Base-by-base conservation (phyloP, 2,329 filamentous ascomycete genomes). In the Didymella arachidicola region DNA sequence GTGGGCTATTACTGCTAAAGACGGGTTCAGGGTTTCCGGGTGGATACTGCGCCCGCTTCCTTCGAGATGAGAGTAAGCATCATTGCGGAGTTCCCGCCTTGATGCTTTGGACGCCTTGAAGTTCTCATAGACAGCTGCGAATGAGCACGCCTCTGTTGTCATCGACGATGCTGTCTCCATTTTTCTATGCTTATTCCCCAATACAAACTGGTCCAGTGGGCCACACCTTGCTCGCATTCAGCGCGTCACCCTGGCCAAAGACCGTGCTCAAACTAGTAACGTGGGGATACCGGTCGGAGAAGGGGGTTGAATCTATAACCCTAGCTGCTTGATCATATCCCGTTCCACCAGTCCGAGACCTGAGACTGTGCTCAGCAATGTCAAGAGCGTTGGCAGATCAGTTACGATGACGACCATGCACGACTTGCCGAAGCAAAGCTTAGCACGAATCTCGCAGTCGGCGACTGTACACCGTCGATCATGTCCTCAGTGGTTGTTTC, bases 101-200 rank as follows among this genome's bases (percentile, higher is more conserved):
- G 38, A 41, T 26, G 41, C 26, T 36, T 39, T 47, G 41, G 43
- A 22, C 41, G 11, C 27, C 27, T 3, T n/a, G 39, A 16, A 22
- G 11, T 43, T 30, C 36, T n/a, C 25, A 8, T 12, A 34, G 25
- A n/a, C 34, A 44, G 29, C 30, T 44, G 43, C 56, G 36, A 58
- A 49, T 53, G 32, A 41, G 38, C 18, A 43, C 25, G 44, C 36
- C 36, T 39, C 25, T 43, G 36, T 58, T 58, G 49, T 58, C 56
- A 53, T 53, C 48, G 56, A 45, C 56, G 38, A 50, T 49, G 12
- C 8, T n/a, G 12, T 43, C 22, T 12, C 36, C 29, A 22, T 32
- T 25, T 34, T 44, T 29, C 12, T 14, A 22, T 39, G 29, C 7
- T 43, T 19, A 18, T 8, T 29, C 10, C 12, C 22, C 43, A 29